phyloP scores from a whole-genome alignment of 2,329 filamentous ascomycete genomes.

The Pseudogymnoascus destructans region DNA sequence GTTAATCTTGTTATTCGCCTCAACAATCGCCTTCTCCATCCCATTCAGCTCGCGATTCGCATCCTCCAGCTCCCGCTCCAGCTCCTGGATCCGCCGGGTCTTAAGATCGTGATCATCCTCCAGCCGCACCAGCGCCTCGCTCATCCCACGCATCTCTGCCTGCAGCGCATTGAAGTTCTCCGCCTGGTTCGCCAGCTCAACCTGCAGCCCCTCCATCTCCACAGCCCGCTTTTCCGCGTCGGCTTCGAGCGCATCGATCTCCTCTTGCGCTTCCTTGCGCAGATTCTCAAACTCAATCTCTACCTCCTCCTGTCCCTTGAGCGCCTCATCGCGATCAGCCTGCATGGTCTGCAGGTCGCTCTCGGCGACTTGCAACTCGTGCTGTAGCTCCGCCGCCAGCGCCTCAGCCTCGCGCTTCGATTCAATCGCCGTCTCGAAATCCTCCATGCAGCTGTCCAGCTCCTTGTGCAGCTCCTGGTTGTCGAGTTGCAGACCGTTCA shows the following conservation, averaged over 20 bases:
- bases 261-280: constrained; percentile 49
- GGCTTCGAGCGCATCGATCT: constrained; percentile 53
- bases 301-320: constrained; percentile 49
- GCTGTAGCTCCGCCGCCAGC: constrained; percentile 51
- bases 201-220: constrained; percentile 55
- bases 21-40: constrained; percentile 69
- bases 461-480: constrained; percentile 82
- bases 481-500: constrained; percentile 74
- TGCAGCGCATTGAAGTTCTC: constrained; percentile 90
- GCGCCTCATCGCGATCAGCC: constrained; percentile 72
- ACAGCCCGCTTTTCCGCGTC: constrained; percentile 61
- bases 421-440: constrained; percentile 61
- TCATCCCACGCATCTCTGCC: constrained; percentile 84
- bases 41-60: constrained; percentile 78
- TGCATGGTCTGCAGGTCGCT: constrained; percentile 70
- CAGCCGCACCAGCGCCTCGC: constrained; percentile 69
- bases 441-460: constrained; percentile 63
- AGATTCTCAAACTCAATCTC: constrained; percentile 49
- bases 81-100: constrained; percentile 61
- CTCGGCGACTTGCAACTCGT: constrained; percentile 66
- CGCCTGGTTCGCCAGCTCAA: constrained; percentile 59
- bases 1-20: constrained; percentile 78
- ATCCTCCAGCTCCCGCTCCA: constrained; percentile 71
- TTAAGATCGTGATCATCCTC: constrained; percentile 83
- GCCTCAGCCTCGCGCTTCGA: constrained; percentile 48